Evolutionary conservation across 1,284 basidiomycete genomes (phyloP), one percentile per base, ranked within the genome.

Genomic region (Leccinum brunneo-olivaceum): DNA sequence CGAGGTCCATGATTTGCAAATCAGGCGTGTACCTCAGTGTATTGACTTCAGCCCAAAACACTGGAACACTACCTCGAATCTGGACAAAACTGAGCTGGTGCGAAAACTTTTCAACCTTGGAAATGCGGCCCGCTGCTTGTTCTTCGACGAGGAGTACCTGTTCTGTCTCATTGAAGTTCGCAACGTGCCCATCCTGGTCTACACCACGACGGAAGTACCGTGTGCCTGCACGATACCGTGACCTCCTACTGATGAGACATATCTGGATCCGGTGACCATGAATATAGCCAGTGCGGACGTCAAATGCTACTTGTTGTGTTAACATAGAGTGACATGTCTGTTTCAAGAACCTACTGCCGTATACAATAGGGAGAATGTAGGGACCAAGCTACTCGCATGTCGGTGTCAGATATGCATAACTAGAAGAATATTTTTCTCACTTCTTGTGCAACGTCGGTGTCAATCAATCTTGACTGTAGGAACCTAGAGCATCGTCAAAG

Each of bases 31-130:
- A 98, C 51, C 93, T 78, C 50, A 99, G 63, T 38, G 92, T 98
- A 67, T 95, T 98, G 59, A 99, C 73, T 66, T 99, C 95, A 3
- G 91, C 90, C 96, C 96, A 98, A 64, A 86, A 98, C 15, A 98
- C 68, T 2, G 96, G 96, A 9, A 95, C 84, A 53, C 89, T 93
- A 8, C 96, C 96, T 53, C 96, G 76, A 42, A 87, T 92, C 69
- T 99, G 96, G 10, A 96, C 87, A 68, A 90, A 90, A 63, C 90
- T 89, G 53, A 91, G 68, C 57, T 80, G 78, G 7, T 72, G 69
- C 1, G 70, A 72, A 40, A 74, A 74, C n/a, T 74, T 75, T 48
- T 79, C 77, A 15, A 65, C 63, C 23, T 62, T 62, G n/a, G 63
- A 63, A 28, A 68, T 66, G 12, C 68, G 68, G 25, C 68, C 61